Percentiles rank a stretch among this genome's conserved stretches.
phyloP scores from a whole-genome alignment of 2,329 filamentous ascomycete genomes.

The Colletotrichum sublineola region DNA sequence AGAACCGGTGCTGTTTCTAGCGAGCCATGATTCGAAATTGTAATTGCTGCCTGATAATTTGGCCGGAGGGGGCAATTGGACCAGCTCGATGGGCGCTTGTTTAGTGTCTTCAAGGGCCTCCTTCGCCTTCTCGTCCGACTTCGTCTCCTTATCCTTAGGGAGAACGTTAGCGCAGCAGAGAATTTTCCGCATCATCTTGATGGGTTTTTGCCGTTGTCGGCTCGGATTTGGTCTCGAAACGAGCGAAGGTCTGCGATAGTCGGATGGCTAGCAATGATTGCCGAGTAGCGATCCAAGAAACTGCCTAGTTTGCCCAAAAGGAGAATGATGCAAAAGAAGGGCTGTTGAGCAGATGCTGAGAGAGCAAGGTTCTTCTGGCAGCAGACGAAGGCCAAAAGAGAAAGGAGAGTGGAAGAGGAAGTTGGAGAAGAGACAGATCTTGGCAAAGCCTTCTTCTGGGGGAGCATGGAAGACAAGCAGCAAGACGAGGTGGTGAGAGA shows the following conservation, averaged over 20 bases:
- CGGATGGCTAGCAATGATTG: slow-evolving; percentile 35
- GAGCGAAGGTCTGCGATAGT: slow-evolving; percentile 35
- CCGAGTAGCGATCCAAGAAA: slow-evolving; percentile 38
- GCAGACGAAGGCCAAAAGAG: slow-evolving; percentile 14
- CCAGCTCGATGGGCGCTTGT: slow-evolving; percentile 2
- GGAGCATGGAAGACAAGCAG: slow-evolving; percentile 18
- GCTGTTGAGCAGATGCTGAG: slow-evolving; percentile 25
- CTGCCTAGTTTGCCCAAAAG: slow-evolving; percentile 30
- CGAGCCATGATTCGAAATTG: slow-evolving; percentile 22
- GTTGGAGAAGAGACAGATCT: slow-evolving; percentile 21
- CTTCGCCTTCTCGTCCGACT: slow-evolving; percentile 3
- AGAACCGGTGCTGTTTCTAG: slow-evolving; percentile 21
- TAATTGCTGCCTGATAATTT: slow-evolving; percentile 29
- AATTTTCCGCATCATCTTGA: slow-evolving; percentile 17
- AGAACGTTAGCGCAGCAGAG: slow-evolving; percentile 21
- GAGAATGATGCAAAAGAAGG: slow-evolving; percentile 36
- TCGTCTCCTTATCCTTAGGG: neutral
- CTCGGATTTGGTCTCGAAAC: slow-evolving; percentile 30
- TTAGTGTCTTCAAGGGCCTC: neutral
- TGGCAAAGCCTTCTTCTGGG: slow-evolving; percentile 19
- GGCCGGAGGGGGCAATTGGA: slow-evolving; percentile 25
- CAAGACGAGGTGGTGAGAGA: slow-evolving; percentile 9
- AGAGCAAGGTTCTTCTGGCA: neutral
- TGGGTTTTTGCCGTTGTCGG: neutral
- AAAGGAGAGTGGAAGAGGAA: slow-evolving; percentile 3